Conservation (phyloP, 805 yeast species). For the Ogataea henricii region DNA sequence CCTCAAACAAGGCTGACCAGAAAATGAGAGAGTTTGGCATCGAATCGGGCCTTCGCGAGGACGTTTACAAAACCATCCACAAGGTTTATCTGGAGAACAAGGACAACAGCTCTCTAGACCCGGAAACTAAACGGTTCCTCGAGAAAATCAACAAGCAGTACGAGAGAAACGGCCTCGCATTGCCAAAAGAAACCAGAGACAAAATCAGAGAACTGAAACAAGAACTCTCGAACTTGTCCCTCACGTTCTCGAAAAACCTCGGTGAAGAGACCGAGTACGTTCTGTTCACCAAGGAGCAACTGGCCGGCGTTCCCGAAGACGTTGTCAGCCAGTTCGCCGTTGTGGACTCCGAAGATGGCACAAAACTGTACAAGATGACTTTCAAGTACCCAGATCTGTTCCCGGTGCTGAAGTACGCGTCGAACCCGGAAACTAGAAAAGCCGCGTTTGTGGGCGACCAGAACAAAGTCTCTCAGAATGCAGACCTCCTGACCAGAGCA, state of each 20-base stretch:
- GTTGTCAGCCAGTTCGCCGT: slow-evolving; percentile 59
- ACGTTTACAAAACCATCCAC: slow-evolving; percentile 61
- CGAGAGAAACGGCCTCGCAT: slow-evolving; percentile 68
- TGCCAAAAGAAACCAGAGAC: slow-evolving; percentile 55
- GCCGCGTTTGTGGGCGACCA: slow-evolving; percentile 67
- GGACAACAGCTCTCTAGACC: slow-evolving; percentile 39
- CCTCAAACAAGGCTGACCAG: slow-evolving; percentile 65
- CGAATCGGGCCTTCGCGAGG: slow-evolving; percentile 66
- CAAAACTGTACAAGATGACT: slow-evolving; percentile 58
- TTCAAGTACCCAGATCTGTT: slow-evolving; percentile 79
- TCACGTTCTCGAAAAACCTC: slow-evolving; percentile 62
- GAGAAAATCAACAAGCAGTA: slow-evolving; percentile 58
- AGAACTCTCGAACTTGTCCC: slow-evolving; percentile 55
- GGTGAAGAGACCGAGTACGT: slow-evolving; percentile 70
- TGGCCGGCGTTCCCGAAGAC: slow-evolving; percentile 73
- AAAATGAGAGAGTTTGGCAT: slow-evolving; percentile 56
- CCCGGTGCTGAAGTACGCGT: slow-evolving; percentile 77
- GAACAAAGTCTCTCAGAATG: slow-evolving; percentile 66
- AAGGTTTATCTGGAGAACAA: slow-evolving; percentile 46
- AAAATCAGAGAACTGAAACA: slow-evolving; percentile 59
- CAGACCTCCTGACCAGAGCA: slow-evolving; percentile 58
- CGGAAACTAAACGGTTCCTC: slow-evolving; percentile 58
- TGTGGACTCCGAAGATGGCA: slow-evolving; percentile 40
- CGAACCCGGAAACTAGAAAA: slow-evolving; percentile 63
- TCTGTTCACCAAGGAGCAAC: slow-evolving; percentile 61